phyloP scores from a whole-genome alignment of 192 early-diverging fungal species.

The Coemansia sp. region DNA sequence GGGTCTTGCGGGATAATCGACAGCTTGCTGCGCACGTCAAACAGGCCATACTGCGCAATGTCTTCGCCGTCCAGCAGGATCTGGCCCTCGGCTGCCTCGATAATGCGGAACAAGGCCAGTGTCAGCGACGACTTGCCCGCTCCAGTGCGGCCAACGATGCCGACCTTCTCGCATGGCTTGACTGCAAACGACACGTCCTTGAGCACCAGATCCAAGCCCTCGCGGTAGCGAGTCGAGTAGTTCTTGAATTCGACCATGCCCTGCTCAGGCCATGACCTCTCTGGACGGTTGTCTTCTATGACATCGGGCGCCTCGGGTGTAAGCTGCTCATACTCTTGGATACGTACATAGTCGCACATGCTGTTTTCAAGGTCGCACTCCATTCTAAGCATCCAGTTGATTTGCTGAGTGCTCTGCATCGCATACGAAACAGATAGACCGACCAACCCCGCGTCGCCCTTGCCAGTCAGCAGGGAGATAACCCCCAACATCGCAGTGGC shows the following conservation, averaged over 20 bases:
- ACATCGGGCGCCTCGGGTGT: constrained; percentile 76
- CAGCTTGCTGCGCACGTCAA: constrained; percentile 59
- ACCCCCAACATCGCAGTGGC: constrained; percentile 72
- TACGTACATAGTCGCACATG: constrained; percentile 73
- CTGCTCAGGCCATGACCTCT: constrained; percentile 67
- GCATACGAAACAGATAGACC: constrained; percentile 68
- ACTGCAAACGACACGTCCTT: constrained; percentile 49
- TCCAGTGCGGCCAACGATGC: constrained; percentile 67
- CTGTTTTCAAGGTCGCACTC: constrained; percentile 82
- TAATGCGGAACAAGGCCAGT: constrained; percentile 65
- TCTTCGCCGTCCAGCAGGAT: constrained; percentile 68
- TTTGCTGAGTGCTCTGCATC: constrained; percentile 70
- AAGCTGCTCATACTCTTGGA: constrained; percentile 80
- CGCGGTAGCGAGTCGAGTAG: constrained; percentile 81
- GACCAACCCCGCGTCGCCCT: constrained; percentile 66
- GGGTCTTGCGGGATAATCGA: constrained; percentile 90
- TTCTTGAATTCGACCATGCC: constrained; percentile 74
- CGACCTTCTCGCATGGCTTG: constrained; percentile 55
- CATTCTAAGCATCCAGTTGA: constrained; percentile 89
- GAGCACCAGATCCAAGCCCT: constrained; percentile 77
- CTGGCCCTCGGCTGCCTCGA: constrained; percentile 60
- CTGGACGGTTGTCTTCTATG: constrained; percentile 61
- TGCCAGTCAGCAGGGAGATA: constrained; percentile 57
- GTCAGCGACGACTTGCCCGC: constrained; percentile 69
- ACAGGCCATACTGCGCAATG: constrained; percentile 53